A percentile compares a stretch with the other conserved stretches of the same genome.
Evolutionary conservation across 345 rosid species (phyloP).

Genomic region (Euphorbia tirucalli): DNA sequence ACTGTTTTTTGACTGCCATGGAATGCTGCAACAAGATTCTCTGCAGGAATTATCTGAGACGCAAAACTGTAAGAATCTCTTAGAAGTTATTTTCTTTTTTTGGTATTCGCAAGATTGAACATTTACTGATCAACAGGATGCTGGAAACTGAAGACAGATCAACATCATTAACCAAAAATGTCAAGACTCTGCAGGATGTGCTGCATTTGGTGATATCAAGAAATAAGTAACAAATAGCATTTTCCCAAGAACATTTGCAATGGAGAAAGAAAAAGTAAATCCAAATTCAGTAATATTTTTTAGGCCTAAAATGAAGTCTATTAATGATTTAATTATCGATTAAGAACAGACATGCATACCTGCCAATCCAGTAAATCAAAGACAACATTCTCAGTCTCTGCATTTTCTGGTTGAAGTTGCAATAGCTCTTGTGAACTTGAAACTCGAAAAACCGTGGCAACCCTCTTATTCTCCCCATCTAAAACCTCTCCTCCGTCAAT

Average conservation of each 20-base stretch:
- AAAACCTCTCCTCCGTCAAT: conserved; percentile 45
- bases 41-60: conserved; percentile 77
- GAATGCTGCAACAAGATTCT: conserved; percentile 76
- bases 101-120: too few species aligned
- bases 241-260: neutral
- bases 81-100: too few species aligned
- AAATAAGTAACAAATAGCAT: neutral
- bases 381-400: conserved; percentile 44
- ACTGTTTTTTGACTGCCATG: conserved; percentile 74
- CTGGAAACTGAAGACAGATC: neutral
- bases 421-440: conserved; percentile 59
- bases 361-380: conserved; percentile 75
- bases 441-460: conserved; percentile 54
- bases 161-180: conserved; percentile 1
- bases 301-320: neutral
- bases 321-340: neutral
- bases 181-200: neutral
- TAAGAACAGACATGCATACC: conserved; percentile 33
- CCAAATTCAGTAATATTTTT: neutral
- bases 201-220: neutral
- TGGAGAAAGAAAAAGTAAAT: neutral
- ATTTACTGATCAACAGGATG: neutral
- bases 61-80: neutral
- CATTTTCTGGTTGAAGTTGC: conserved; percentile 51
- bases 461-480: conserved; percentile 38